A percentile compares a stretch with the other conserved stretches of the same genome.
phyloP scores from a whole-genome alignment of 139 green algal species.

The Picochlorum sp. region DNA sequence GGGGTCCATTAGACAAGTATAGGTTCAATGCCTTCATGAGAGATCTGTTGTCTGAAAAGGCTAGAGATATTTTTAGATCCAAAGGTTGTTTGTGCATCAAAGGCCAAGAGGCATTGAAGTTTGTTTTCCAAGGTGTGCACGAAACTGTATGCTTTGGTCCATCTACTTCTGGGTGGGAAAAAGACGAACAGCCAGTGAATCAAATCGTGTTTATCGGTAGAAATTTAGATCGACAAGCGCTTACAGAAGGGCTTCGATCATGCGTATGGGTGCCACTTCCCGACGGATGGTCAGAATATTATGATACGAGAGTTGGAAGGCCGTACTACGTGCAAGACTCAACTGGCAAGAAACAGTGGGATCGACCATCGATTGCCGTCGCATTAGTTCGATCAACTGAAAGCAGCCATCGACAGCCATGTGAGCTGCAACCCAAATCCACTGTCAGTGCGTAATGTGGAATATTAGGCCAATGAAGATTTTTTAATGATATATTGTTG shows the following conservation, averaged over 20 bases:
- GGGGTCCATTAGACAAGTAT: conserved; percentile 60
- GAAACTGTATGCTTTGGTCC: conserved; percentile 73
- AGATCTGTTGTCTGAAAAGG: conserved; percentile 64
- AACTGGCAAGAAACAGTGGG: conserved; percentile 19
- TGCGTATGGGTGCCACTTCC: conserved; percentile 69
- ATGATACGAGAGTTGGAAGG: conserved; percentile 27
- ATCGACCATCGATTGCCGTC: conserved; percentile 19
- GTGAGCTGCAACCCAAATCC: conserved; percentile 8
- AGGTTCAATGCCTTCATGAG: conserved; percentile 81
- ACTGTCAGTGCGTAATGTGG: not conserved
- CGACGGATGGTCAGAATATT: conserved; percentile 61
- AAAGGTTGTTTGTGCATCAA: conserved; percentile 73
- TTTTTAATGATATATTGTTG: too few relatives aligned
- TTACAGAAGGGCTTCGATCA: conserved; percentile 50
- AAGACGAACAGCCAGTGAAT: conserved; percentile 52
- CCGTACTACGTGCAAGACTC: conserved; percentile 22
- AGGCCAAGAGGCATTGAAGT: conserved; percentile 48
- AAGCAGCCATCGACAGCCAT: conserved; percentile 29
- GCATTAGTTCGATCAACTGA: conserved; percentile 29
- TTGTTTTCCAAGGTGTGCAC: conserved; percentile 82
- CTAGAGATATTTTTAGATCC: conserved; percentile 72
- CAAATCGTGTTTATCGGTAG: conserved; percentile 77
- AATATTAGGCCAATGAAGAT: too few relatives aligned
- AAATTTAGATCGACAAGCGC: conserved; percentile 34
- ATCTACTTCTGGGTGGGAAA: conserved; percentile 39